A percentile compares a stretch with the other conserved stretches of the same genome.
Conservation (phyloP, 768 basidiomycete species). For the Collybiopsis luxurians region DNA sequence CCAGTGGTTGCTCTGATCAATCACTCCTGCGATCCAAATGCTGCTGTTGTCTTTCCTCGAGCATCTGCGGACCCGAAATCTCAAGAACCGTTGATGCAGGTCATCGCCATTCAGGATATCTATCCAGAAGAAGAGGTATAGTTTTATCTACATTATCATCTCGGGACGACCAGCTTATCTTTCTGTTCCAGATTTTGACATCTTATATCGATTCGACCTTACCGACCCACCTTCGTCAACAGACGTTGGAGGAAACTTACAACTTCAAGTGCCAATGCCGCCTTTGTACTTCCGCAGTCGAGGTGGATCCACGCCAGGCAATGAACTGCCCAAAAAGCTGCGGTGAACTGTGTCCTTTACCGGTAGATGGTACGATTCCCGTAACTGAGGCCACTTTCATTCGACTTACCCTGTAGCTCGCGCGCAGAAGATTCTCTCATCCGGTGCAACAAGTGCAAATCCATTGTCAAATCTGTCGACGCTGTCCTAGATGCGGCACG, state of each 20-base stretch:
- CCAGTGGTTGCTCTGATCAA: slow-evolving; percentile 81
- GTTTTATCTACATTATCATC: neutral
- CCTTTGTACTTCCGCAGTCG: slow-evolving; percentile 40
- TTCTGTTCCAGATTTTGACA: slow-evolving; percentile 60
- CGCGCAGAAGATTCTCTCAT: slow-evolving; percentile 43
- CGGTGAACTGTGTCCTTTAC: slow-evolving; percentile 59
- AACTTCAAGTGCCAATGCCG: slow-evolving; percentile 71
- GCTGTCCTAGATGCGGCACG: slow-evolving; percentile 61
- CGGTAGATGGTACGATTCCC: slow-evolving; percentile 50
- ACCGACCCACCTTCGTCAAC: slow-evolving; percentile 52
- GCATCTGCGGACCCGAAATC: slow-evolving; percentile 26
- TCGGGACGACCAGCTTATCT: neutral
- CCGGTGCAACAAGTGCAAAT: slow-evolving; percentile 55
- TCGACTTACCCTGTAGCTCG: neutral
- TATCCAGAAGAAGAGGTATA: slow-evolving; percentile 66
- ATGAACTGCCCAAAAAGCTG: slow-evolving; percentile 70
- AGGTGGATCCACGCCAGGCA: slow-evolving; percentile 63
- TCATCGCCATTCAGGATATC: slow-evolving; percentile 71
- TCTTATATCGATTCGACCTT: slow-evolving; percentile 86
- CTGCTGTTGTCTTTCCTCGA: slow-evolving; percentile 87
- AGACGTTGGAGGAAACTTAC: slow-evolving; percentile 67
- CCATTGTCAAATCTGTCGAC: slow-evolving; percentile 44
- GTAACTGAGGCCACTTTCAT: neutral
- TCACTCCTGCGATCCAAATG: slow-evolving; percentile 87
- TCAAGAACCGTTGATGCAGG: slow-evolving; percentile 64